These are phyloP conservation scores for Pilaira anomala DNA, from an alignment of 192 early-diverging fungal species.

Conservation along the genomic window DNA sequence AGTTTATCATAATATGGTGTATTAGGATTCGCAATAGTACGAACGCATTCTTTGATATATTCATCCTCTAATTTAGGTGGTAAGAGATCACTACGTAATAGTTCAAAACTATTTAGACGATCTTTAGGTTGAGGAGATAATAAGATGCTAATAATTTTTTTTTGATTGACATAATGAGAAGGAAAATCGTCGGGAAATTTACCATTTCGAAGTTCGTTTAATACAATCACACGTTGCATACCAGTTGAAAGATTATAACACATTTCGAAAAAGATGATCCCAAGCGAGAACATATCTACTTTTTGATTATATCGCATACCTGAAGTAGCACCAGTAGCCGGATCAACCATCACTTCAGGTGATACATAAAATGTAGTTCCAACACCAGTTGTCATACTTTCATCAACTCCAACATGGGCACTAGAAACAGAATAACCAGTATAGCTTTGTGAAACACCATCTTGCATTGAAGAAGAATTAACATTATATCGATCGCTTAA, in stretches of 20 bases:
- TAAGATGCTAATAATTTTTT: constrained; percentile 66
- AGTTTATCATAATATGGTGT: constrained; percentile 81
- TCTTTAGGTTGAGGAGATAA: constrained; percentile 73
- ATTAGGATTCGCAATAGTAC: constrained; percentile 85
- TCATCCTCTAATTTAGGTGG: constrained; percentile 88
- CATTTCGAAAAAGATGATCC: constrained; percentile 79
- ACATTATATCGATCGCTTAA: not conserved
- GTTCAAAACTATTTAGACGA: constrained; percentile 76
- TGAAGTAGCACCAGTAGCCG: constrained; percentile 35
- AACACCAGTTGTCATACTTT: constrained; percentile 75
- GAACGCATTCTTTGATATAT: constrained; percentile 85
- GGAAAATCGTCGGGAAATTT: constrained; percentile 75
- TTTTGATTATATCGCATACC: constrained; percentile 70
- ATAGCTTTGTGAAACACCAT: constrained; percentile 8
- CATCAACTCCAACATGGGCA: constrained; percentile 40
- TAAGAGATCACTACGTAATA: constrained; percentile 75
- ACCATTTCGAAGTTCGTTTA: constrained; percentile 70
- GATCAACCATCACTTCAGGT: constrained; percentile 59
- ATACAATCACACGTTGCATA: constrained; percentile 68
- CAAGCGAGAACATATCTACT: constrained; percentile 82
- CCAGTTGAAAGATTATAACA: constrained; percentile 69
- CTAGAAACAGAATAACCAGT: constrained; percentile 22
- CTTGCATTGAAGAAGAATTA: too few relatives aligned
- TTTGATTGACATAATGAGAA: constrained; percentile 59
- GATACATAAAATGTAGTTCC: constrained; percentile 93